These are phyloP conservation scores for Corymbia maculata DNA, from an alignment of 345 rosid genomes.

Conservation along the genomic window DNA sequence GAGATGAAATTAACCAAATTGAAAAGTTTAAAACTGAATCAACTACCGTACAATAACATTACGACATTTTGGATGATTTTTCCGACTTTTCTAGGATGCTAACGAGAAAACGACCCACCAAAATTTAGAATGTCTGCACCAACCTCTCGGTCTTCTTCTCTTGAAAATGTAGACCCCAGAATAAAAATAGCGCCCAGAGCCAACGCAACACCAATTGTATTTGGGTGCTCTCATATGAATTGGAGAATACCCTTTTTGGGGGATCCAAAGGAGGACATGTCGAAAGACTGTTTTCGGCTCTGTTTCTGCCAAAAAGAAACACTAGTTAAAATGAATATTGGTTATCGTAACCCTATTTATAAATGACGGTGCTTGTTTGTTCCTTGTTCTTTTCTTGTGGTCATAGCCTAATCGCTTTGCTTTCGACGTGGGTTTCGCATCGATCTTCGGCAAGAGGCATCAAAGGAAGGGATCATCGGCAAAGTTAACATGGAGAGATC, in stretches of 20 bases:
- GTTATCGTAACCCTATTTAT: neutral
- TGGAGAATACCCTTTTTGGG: neutral
- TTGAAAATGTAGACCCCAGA: neutral
- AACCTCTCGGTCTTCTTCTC: neutral
- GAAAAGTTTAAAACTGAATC: no score
- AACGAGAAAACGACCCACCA: neutral
- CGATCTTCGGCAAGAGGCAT: neutral
- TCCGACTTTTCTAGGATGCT: neutral
- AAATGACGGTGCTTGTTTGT: neutral
- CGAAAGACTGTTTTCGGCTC: neutral
- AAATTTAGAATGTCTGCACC: neutral
- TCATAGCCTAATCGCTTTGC: neutral
- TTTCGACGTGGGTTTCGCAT: neutral
- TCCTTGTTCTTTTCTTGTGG: neutral
- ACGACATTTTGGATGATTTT: neutral
- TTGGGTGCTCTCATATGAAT: neutral
- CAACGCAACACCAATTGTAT: neutral
- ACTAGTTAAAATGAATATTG: neutral
- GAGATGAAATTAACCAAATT: no score
- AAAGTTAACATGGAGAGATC: neutral
- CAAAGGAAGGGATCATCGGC: neutral
- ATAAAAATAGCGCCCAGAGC: neutral
- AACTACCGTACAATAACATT: neutral
- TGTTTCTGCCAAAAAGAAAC: neutral
- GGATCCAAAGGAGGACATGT: neutral